Conservation (phyloP, 805 yeast genomes). For the Candida xiaguanensis region DNA sequence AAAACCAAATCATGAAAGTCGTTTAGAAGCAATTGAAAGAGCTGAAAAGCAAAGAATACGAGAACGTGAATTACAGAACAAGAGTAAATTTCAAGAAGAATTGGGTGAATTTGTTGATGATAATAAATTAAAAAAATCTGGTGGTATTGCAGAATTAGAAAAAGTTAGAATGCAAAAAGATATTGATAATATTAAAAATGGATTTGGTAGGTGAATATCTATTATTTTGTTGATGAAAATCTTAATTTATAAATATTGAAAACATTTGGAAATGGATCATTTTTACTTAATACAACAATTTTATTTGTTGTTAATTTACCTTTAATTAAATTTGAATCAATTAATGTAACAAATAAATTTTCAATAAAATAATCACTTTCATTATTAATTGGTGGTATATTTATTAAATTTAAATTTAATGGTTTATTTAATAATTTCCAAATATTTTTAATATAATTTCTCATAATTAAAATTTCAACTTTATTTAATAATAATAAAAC, state of each 20-base stretch:
- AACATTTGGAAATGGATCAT: constrained; percentile 39
- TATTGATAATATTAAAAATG: constrained; percentile 59
- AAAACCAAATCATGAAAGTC: constrained; percentile 76
- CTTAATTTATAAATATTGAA: constrained; percentile 20
- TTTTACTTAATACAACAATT: constrained; percentile 39
- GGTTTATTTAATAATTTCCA: constrained; percentile 26
- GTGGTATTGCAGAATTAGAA: constrained; percentile 88
- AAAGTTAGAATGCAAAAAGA: constrained; percentile 63
- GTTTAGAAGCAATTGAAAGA: constrained; percentile 83
- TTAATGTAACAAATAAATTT: constrained; percentile 46
- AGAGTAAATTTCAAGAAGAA: constrained; percentile 78
- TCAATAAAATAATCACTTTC: constrained; percentile 44
- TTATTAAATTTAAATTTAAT: constrained; percentile 26
- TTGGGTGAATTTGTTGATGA: constrained; percentile 81
- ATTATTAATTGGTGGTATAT: constrained; percentile 11
- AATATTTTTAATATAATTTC: constrained; percentile 40
- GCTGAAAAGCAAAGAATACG: constrained; percentile 79
- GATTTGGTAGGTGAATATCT: constrained; percentile 27
- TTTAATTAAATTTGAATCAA: constrained; percentile 50
- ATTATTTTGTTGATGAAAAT: constrained; percentile 11
- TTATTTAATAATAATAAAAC: constrained; percentile 45
- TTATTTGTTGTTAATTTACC: constrained; percentile 47
- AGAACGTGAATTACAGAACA: constrained; percentile 55
- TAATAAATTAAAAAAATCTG: constrained; percentile 70
- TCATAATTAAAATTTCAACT: constrained; percentile 39